Evolutionary conservation across 495 filamentous ascomycete genomes (phyloP).

Genomic region (Ramalina peruviana): DNA sequence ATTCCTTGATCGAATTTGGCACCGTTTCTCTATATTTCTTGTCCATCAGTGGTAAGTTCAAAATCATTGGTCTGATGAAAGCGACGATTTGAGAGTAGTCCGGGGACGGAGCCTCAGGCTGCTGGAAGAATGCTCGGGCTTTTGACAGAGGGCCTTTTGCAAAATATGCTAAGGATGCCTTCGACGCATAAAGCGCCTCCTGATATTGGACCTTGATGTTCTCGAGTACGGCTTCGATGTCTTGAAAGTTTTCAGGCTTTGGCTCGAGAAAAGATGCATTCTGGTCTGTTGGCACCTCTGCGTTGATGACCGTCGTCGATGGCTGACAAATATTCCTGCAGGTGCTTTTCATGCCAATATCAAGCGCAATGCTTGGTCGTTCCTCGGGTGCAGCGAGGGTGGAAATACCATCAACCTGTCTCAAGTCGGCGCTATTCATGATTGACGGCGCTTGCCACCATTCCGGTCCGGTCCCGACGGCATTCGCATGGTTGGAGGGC

Average conservation of each 20-base stretch:
- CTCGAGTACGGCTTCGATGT: slow-evolving; percentile 49
- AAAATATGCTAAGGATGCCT: slow-evolving; percentile 90
- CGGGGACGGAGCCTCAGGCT: slow-evolving; percentile 22
- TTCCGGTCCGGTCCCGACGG: too few relatives aligned
- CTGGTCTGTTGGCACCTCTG: too few relatives aligned
- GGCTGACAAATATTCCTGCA: too few relatives aligned
- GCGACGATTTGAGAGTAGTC: slow-evolving; percentile 36
- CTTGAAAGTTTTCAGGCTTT: slow-evolving; percentile 25
- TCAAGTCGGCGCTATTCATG: too few relatives aligned
- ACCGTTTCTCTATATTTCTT: slow-evolving; percentile 76
- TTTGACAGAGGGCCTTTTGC: slow-evolving; percentile 90
- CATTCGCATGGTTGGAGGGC: too few relatives aligned
- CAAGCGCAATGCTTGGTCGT: too few relatives aligned
- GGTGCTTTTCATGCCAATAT: too few relatives aligned
- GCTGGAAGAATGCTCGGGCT: slow-evolving; percentile 59
- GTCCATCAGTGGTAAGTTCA: slow-evolving; percentile 64
- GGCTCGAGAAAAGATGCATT: too few relatives aligned
- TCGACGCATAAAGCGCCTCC: slow-evolving; percentile 81
- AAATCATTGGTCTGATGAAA: slow-evolving; percentile 56
- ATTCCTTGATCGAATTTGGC: slow-evolving; percentile 48
- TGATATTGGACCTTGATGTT: slow-evolving; percentile 66
- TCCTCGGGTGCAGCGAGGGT: too few relatives aligned
- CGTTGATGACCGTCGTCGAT: too few relatives aligned
- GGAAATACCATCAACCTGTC: too few relatives aligned
- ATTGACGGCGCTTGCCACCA: too few relatives aligned